Evolutionary conservation across 768 basidiomycete species (phyloP).

Genomic region (Hortiboletus flavorubellus): DNA sequence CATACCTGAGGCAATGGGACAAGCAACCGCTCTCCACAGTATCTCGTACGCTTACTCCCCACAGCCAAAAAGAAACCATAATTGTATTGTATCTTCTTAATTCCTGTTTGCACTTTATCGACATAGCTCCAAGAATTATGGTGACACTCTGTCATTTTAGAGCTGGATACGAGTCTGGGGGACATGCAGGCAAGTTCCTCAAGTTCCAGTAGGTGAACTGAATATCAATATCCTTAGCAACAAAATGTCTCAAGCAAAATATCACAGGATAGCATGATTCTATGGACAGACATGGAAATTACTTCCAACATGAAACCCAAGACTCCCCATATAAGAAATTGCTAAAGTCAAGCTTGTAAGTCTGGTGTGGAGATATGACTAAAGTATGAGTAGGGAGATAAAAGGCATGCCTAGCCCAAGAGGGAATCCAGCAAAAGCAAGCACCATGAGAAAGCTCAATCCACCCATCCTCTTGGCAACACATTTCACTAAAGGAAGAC

Average conservation of each 20-base stretch:
- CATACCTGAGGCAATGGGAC: background rate
- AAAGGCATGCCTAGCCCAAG: conserved; percentile 18
- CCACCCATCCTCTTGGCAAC: conserved; percentile 16
- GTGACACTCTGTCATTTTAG: background rate
- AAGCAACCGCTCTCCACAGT: no score
- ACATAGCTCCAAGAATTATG: no score
- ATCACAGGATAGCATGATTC: background rate
- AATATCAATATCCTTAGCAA: background rate
- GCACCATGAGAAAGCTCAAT: conserved; percentile 8
- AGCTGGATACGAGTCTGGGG: background rate
- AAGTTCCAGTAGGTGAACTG: background rate
- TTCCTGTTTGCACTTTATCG: background rate
- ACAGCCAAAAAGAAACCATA: background rate
- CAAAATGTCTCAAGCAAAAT: background rate
- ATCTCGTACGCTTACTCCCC: background rate
- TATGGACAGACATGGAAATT: background rate
- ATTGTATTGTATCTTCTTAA: background rate
- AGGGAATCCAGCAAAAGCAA: conserved; percentile 18
- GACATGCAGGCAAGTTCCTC: background rate
- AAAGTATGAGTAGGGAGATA: conserved; percentile 15
- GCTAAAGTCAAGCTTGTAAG: conserved; percentile 12
- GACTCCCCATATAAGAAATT: conserved; percentile 17
- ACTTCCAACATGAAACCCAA: conserved; percentile 19
- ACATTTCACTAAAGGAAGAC: background rate
- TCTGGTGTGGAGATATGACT: conserved; percentile 9